Evolutionary conservation across 768 basidiomycete species (phyloP).

Genomic region (Melanogaster broomeanus): DNA sequence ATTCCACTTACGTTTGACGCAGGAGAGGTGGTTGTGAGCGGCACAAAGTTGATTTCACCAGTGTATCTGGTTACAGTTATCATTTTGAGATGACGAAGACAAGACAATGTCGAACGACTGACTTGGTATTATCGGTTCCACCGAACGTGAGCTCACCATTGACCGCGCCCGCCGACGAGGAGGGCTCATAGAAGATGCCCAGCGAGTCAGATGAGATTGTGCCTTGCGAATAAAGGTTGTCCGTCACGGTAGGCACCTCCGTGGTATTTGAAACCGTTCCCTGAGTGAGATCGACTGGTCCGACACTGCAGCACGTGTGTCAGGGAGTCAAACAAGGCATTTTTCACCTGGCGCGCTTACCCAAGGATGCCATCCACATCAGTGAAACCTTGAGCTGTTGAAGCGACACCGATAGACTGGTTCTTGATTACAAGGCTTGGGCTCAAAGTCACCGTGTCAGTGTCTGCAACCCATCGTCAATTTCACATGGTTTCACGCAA

Average conservation of each 20-base stretch:
- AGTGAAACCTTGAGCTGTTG: constrained; percentile 42
- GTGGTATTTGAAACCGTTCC: constrained; percentile 42
- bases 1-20: constrained; percentile 34
- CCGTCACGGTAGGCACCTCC: constrained; percentile 55
- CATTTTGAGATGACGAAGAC: background rate
- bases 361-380: constrained; percentile 57
- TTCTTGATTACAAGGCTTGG: constrained; percentile 43
- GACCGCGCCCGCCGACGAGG: constrained; percentile 33
- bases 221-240: constrained; percentile 53
- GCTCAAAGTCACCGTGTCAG: constrained; percentile 47
- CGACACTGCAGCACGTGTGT: constrained; percentile 36
- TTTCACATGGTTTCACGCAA: background rate
- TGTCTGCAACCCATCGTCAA: constrained; percentile 34
- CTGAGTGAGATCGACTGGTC: constrained; percentile 50
- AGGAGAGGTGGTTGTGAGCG: constrained; percentile 47
- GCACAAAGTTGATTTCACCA: constrained; percentile 37
- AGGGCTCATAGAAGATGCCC: constrained; percentile 55
- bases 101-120: background rate
- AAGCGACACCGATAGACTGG: constrained; percentile 51
- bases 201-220: constrained; percentile 46
- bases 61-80: constrained; percentile 27
- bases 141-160: constrained; percentile 64
- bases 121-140: constrained; percentile 49
- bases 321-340: background rate
- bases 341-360: constrained; percentile 18